These are phyloP conservation scores for Nigrospora osmanthi DNA, from an alignment of 2,329 filamentous ascomycete genomes.

Conservation along the genomic window DNA sequence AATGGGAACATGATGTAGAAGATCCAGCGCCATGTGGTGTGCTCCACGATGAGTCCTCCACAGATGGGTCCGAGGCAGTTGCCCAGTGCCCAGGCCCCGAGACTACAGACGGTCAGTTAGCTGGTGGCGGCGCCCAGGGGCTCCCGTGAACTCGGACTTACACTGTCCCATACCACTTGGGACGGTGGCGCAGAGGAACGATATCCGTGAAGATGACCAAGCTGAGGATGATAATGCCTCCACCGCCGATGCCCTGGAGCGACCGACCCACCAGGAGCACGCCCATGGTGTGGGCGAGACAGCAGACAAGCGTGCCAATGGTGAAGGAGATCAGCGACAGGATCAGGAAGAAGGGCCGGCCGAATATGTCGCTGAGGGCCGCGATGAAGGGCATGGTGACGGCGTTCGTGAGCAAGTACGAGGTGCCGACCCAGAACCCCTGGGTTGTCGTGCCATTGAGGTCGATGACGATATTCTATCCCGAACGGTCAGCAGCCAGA, in stretches of 20 bases:
- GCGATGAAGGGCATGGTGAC: conserved; percentile 20
- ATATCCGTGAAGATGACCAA: conserved; percentile 30
- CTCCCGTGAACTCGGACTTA: not conserved
- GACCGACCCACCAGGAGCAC: conserved; percentile 24
- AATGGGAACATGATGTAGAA: conserved; percentile 38
- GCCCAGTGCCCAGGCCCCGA: conserved; percentile 31
- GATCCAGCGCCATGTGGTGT: conserved; percentile 34
- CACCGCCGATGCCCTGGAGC: conserved; percentile 27
- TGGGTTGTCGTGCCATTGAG: conserved; percentile 15
- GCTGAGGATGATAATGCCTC: conserved; percentile 26
- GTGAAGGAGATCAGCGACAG: conserved; percentile 27
- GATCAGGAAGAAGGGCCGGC: conserved; percentile 19
- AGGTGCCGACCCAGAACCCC: conserved; percentile 19
- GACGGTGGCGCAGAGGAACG: conserved; percentile 27
- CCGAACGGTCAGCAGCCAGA: not conserved
- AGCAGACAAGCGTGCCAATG: conserved; percentile 27
- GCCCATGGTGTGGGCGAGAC: conserved; percentile 18
- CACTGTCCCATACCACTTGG: conserved; percentile 26
- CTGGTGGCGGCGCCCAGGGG: too few species aligned
- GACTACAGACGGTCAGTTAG: conserved; percentile 1
- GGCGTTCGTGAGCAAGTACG: conserved; percentile 17
- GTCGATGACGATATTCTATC: conserved; percentile 15
- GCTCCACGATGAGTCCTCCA: conserved; percentile 23
- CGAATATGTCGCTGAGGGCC: conserved; percentile 22
- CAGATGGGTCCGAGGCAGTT: conserved; percentile 29